These are phyloP conservation scores for Daldinia sp. DNA, from an alignment of 2,329 filamentous ascomycete genomes.

Conservation along the genomic window DNA sequence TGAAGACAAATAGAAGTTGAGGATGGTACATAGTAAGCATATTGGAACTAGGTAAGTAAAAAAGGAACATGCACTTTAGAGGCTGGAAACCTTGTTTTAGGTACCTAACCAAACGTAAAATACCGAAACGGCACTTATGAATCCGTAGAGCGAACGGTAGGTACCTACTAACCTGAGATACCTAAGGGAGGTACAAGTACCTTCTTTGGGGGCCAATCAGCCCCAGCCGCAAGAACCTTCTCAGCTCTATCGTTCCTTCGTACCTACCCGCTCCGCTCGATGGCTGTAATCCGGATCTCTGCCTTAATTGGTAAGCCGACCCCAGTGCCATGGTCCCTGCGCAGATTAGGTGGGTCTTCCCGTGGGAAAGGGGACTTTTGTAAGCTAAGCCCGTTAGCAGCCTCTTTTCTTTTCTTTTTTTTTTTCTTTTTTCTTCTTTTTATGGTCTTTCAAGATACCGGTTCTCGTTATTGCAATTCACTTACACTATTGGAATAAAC, in stretches of 20 bases:
- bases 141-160: background rate
- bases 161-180: too few species aligned
- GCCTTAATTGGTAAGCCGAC: background rate
- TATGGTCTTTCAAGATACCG: background rate
- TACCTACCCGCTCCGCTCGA: background rate
- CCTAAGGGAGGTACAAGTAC: too few species aligned
- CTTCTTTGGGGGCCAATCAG: background rate
- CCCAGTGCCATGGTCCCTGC: background rate
- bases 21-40: background rate
- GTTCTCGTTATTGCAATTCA: too few species aligned
- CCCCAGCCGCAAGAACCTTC: background rate
- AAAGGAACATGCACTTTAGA: too few species aligned
- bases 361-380: constrained; percentile 1
- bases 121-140: background rate
- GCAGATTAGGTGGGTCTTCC: background rate
- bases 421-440: too few species aligned
- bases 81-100: background rate
- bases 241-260: constrained; percentile 1
- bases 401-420: too few species aligned
- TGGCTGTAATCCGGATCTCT: background rate
- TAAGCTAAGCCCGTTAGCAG: background rate
- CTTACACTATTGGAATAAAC: too few species aligned
- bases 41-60: too few species aligned
- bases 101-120: background rate
- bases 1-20: background rate